These are phyloP conservation scores for Capronia coronata DNA, from an alignment of 2,329 filamentous ascomycete species.

Conservation along the genomic window DNA sequence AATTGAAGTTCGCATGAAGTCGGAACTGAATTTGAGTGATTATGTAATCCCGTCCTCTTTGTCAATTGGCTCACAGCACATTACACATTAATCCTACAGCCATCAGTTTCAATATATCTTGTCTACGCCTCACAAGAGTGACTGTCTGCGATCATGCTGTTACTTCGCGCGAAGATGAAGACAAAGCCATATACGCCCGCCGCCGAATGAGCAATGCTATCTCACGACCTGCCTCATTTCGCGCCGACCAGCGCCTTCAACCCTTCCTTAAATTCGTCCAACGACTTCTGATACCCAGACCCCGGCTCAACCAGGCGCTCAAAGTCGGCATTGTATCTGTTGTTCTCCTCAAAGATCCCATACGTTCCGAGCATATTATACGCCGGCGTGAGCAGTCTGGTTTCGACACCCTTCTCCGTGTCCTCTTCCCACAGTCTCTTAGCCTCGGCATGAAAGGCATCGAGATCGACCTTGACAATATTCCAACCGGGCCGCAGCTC, in stretches of 20 bases:
- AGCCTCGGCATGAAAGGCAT: constrained; percentile 8
- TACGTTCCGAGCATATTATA: constrained; percentile 15
- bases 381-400: constrained; percentile 6
- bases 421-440: constrained; percentile 15
- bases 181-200: too few species aligned
- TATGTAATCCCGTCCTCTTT: not conserved
- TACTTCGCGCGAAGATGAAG: too few species aligned
- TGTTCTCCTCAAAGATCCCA: constrained; percentile 14
- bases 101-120: too few species aligned
- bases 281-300: constrained; percentile 9
- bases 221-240: too few species aligned
- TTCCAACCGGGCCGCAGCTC: constrained; percentile 11
- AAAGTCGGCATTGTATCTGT: constrained; percentile 12
- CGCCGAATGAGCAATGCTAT: too few species aligned
- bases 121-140: too few species aligned
- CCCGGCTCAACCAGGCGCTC: constrained; percentile 10
- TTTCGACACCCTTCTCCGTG: constrained; percentile 8
- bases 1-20: not conserved
- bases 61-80: too few species aligned
- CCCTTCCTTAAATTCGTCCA: constrained; percentile 10
- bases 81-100: too few species aligned
- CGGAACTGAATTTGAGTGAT: not conserved
- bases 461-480: constrained; percentile 10
- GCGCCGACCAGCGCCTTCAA: constrained; percentile 7
- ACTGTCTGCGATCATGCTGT: too few species aligned